Conservation (phyloP, 139 green algal species). For the Trebouxia sp. region DNA sequence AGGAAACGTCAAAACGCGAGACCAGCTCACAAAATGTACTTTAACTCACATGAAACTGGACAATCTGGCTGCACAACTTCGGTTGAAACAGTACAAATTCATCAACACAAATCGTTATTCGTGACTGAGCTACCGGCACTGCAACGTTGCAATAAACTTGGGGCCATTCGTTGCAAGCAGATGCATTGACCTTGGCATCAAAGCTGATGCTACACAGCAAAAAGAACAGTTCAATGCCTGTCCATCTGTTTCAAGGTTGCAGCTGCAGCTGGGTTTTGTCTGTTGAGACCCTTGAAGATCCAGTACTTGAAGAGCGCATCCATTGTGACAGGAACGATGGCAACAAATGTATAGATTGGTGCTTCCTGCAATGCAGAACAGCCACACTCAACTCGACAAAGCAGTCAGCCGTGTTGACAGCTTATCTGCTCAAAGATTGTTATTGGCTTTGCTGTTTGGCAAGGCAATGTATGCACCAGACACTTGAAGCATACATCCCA, state of each 20-base stretch:
- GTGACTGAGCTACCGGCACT: background rate
- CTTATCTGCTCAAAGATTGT: too few species aligned
- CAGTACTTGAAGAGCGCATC: constrained; percentile 90
- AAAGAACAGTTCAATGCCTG: constrained; percentile 61
- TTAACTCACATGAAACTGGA: too few species aligned
- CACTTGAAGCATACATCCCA: too few species aligned
- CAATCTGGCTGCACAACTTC: too few species aligned
- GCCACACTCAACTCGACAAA: too few species aligned
- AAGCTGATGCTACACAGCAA: background rate
- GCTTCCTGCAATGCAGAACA: constrained; percentile 37
- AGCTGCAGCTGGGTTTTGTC: constrained; percentile 74
- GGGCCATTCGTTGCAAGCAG: background rate
- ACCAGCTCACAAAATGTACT: too few species aligned
- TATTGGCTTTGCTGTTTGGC: too few species aligned
- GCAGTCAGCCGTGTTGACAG: too few species aligned
- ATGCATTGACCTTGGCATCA: background rate
- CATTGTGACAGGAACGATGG: constrained; percentile 80
- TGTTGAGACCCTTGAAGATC: constrained; percentile 88
- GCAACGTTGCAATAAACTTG: background rate
- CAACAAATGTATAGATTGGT: constrained; percentile 66
- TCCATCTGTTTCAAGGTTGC: constrained; percentile 87
- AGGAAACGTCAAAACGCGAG: too few species aligned
- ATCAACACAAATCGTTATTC: too few species aligned
- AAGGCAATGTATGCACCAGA: too few species aligned
- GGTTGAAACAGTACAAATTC: too few species aligned